These are phyloP conservation scores for Phytophthora macrochlamydospora DNA, from an alignment of 352 stramenopile species.

Conservation along the genomic window DNA sequence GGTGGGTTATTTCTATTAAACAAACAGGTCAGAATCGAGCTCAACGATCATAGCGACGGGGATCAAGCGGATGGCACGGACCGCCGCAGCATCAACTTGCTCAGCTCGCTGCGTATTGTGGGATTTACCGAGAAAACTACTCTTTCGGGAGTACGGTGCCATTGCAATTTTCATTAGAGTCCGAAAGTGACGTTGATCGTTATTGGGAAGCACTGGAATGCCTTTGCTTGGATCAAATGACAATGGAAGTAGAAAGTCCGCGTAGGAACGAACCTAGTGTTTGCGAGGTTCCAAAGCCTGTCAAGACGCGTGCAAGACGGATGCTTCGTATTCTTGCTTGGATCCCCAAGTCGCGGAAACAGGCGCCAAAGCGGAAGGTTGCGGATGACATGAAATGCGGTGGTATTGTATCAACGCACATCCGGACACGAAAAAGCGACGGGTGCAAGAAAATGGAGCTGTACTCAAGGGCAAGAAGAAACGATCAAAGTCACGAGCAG, in stretches of 20 bases:
- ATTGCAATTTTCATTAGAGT: constrained; percentile 56
- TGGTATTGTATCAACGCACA: constrained; percentile 71
- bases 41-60: constrained; percentile 45
- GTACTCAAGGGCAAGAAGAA: constrained; percentile 22
- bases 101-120: constrained; percentile 51
- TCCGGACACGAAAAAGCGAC: constrained; percentile 45
- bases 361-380: constrained; percentile 29
- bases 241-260: constrained; percentile 73
- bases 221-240: constrained; percentile 79
- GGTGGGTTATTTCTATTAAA: constrained; percentile 73
- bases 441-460: constrained; percentile 14
- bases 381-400: constrained; percentile 21
- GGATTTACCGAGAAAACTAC: constrained; percentile 74
- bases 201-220: constrained; percentile 87
- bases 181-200: constrained; percentile 45
- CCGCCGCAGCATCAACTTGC: constrained; percentile 31
- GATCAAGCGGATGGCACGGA: constrained; percentile 8
- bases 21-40: constrained; percentile 44
- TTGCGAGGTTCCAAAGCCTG: constrained; percentile 63
- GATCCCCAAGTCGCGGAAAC: constrained; percentile 74
- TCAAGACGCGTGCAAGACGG: constrained; percentile 60
- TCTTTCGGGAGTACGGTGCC: constrained; percentile 66
- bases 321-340: constrained; percentile 77
- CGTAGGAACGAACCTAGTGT: constrained; percentile 58
- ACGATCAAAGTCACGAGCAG: constrained; percentile 6